Evolutionary conservation across 768 basidiomycete genomes (phyloP), one percentile per base, ranked within the genome.

Genomic region (Grammothele lineata): DNA sequence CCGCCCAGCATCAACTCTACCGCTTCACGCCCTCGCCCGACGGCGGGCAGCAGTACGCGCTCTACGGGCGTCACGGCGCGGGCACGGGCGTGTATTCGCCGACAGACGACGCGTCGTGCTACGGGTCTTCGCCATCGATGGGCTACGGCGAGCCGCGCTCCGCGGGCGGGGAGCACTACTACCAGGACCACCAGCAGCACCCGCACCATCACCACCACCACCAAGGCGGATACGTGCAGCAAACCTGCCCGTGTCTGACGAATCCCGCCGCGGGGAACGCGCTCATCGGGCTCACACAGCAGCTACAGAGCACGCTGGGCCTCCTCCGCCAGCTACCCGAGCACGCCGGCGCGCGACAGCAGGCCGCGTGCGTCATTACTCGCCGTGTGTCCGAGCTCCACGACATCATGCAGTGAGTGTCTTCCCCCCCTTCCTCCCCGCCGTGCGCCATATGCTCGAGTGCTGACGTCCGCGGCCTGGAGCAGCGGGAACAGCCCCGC

Each of bases 341-440:
- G 47, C 83, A 83, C 55, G 70, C 74, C 17, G 65, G 47, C 10
- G 64, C 79, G 4, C 49, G 46, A 32, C 54, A 51, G 27, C 27
- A 30, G 27, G 27, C 27, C 24, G 66, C 65, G 30, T 87, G 86
- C 54, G 59, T 73, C 30, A 60, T 86, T 5, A 80, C 73, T 56
- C 71, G 79, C 41, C 75, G 78, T 45, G 79, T 85, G 49, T 64
- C 73, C 38, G 82, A 86, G 52, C 70, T 88, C 26, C 72, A 73
- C 59, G 75, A 72, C 58, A 64, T 83, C 25, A 72, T 87, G 67
- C 81, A 82, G 85, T 87, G 66, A 62, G 83, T 78, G 38, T 52
- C 56, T 51, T 54, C 47, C 43, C n/a, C 33, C 49, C 34, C 22
- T 22, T 10, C 22, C 18, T 48, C 56, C 48, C 45, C 4, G 15